Conservation (phyloP, 208 protist species). For the Wallacemonas rigidus region DNA sequence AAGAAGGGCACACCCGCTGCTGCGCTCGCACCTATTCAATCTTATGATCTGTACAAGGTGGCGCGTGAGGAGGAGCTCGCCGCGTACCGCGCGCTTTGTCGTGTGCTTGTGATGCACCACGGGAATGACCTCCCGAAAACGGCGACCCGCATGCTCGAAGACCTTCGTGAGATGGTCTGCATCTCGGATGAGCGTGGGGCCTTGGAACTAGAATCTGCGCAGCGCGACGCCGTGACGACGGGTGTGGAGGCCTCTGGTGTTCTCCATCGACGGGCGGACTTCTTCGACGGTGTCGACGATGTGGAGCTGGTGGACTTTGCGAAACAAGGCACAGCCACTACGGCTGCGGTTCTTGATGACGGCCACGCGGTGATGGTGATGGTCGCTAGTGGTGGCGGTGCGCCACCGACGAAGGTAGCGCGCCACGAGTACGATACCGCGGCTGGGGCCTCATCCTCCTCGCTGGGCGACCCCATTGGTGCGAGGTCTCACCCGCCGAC, state of each 20-base stretch:
- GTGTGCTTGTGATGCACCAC: constrained; percentile 81
- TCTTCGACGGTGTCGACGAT: constrained; percentile 89
- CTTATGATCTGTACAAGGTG: constrained; percentile 80
- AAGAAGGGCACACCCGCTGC: constrained; percentile 8
- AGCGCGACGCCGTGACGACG: constrained; percentile 50
- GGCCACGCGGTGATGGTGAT: constrained; percentile 23
- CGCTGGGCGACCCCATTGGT: not conserved
- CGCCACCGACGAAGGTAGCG: constrained; percentile 28
- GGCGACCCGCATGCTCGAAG: constrained; percentile 69
- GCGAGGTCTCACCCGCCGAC: not conserved
- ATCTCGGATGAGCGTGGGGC: constrained; percentile 44
- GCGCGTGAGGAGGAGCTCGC: constrained; percentile 81
- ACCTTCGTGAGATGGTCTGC: constrained; percentile 64
- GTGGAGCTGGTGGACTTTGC: constrained; percentile 33
- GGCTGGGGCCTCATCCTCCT: not conserved
- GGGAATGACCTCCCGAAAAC: constrained; percentile 42
- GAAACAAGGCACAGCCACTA: constrained; percentile 19
- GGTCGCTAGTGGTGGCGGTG: not conserved
- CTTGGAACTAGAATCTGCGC: constrained; percentile 56
- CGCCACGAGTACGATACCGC: constrained; percentile 25
- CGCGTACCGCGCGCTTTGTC: constrained; percentile 70
- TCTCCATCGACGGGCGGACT: constrained; percentile 57
- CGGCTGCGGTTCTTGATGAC: constrained; percentile 44
- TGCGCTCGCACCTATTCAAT: constrained; percentile 28
- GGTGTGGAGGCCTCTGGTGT: constrained; percentile 56